phyloP scores from a whole-genome alignment of 768 basidiomycete genomes.

The Phaffia australis region DNA sequence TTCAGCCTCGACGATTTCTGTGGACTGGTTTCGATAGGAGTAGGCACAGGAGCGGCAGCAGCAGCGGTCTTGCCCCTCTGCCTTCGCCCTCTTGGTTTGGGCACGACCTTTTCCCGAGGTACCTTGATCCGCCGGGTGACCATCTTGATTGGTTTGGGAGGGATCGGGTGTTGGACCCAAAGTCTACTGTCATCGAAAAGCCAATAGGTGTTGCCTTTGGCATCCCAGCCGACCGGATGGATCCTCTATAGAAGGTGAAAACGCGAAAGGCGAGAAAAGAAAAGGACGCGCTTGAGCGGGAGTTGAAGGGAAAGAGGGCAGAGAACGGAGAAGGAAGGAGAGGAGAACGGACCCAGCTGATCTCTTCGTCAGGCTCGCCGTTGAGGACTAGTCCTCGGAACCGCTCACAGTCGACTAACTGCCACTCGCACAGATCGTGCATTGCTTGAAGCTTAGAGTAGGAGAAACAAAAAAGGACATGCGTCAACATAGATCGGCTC shows the following conservation, averaged over 20 bases:
- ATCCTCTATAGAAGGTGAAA: slow-evolving; percentile 49
- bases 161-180: slow-evolving; percentile 69
- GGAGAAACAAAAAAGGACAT: neutral
- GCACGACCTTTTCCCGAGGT: slow-evolving; percentile 31
- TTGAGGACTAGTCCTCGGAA: slow-evolving; percentile 43
- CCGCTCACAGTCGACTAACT: slow-evolving; percentile 65
- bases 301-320: slow-evolving; percentile 12
- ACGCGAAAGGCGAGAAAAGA: neutral
- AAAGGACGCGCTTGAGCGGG: neutral
- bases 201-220: slow-evolving; percentile 70
- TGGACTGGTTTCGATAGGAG: neutral
- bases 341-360: slow-evolving; percentile 56
- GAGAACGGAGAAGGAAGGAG: slow-evolving; percentile 19
- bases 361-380: slow-evolving; percentile 72
- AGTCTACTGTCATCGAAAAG: slow-evolving; percentile 73
- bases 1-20: neutral
- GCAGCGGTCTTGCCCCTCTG: slow-evolving; percentile 6
- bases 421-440: slow-evolving; percentile 58
- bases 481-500: neutral
- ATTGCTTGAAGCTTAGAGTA: slow-evolving; percentile 33
- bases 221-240: slow-evolving; percentile 75
- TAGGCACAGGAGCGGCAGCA: neutral
- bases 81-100: slow-evolving; percentile 25
- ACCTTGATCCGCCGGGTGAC: neutral
- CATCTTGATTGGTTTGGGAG: slow-evolving; percentile 27